Evolutionary conservation across 2,329 filamentous ascomycete genomes (phyloP).

Genomic region (Pezicula rhizophila): DNA sequence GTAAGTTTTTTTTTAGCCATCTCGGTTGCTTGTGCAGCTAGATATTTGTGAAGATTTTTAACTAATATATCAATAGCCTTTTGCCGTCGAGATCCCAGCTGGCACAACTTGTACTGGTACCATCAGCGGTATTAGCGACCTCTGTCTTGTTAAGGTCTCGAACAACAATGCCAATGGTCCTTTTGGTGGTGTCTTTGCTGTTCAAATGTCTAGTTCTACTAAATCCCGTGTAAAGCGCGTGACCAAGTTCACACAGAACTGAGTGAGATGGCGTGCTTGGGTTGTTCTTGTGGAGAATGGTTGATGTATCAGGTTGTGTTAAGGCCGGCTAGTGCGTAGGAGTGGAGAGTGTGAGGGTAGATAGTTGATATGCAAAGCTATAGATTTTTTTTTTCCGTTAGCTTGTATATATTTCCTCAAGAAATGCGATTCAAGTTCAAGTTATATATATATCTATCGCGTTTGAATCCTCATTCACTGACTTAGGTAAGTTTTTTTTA

Average conservation of each 20-base stretch:
- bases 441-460: too few relatives aligned
- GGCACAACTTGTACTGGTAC: slow-evolving; percentile 32
- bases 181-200: slow-evolving; percentile 33
- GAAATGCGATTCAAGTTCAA: too few relatives aligned
- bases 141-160: slow-evolving; percentile 36
- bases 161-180: slow-evolving; percentile 33
- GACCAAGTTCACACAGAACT: neutral
- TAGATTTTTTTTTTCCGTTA: neutral
- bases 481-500: too few relatives aligned
- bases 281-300: neutral
- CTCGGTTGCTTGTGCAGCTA: too few relatives aligned
- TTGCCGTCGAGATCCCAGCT: slow-evolving; percentile 28
- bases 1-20: slow-evolving; percentile 13
- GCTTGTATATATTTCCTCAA: too few relatives aligned
- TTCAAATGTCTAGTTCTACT: slow-evolving; percentile 28
- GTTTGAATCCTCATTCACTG: too few relatives aligned
- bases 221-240: neutral
- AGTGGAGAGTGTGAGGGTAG: neutral
- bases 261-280: neutral
- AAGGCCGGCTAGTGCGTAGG: neutral
- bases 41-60: neutral
- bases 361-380: neutral
- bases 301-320: neutral
- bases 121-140: slow-evolving; percentile 25
- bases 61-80: slow-evolving; percentile 10